These are phyloP conservation scores for Pseudopithomyces maydicus DNA, from an alignment of 2,329 filamentous ascomycete species.

Conservation along the genomic window DNA sequence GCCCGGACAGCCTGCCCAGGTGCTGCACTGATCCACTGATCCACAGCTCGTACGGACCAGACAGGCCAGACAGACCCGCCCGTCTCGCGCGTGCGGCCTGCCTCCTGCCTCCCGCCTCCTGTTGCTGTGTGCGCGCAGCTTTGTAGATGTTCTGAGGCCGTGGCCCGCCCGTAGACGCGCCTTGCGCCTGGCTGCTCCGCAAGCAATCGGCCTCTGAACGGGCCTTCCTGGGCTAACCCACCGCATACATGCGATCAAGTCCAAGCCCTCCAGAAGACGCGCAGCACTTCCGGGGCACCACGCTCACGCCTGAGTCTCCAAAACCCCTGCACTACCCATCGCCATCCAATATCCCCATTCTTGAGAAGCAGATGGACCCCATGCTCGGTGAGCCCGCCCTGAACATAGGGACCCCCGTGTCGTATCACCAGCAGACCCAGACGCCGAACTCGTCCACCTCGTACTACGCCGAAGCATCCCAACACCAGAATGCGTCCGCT, in stretches of 20 bases:
- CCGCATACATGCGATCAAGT: constrained; percentile 60
- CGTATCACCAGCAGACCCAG: constrained; percentile 38
- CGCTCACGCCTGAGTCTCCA: constrained; percentile 72
- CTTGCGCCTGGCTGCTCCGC: constrained; percentile 28
- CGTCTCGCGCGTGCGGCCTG: not conserved
- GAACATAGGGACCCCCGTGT: constrained; percentile 53
- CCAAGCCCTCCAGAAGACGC: constrained; percentile 60
- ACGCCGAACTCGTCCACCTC: constrained; percentile 36
- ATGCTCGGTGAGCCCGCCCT: constrained; percentile 70
- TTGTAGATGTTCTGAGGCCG: constrained; percentile 34
- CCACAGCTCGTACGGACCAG: constrained; percentile 11
- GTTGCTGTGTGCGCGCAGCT: constrained; percentile 13
- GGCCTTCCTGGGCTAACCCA: not conserved
- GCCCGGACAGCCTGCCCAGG: not conserved
- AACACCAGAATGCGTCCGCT: constrained; percentile 23
- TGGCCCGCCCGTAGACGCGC: constrained; percentile 20
- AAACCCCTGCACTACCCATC: constrained; percentile 71
- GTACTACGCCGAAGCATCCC: constrained; percentile 36
- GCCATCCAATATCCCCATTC: constrained; percentile 70
- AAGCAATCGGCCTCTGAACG: not conserved
- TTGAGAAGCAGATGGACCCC: constrained; percentile 74
- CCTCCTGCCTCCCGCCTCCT: not conserved
- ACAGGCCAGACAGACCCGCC: constrained; percentile 10
- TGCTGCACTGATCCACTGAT: too few relatives aligned
- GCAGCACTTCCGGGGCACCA: constrained; percentile 66